Conservation (phyloP, 1,139 yeast species). For the Taphrina wiesneri region DNA sequence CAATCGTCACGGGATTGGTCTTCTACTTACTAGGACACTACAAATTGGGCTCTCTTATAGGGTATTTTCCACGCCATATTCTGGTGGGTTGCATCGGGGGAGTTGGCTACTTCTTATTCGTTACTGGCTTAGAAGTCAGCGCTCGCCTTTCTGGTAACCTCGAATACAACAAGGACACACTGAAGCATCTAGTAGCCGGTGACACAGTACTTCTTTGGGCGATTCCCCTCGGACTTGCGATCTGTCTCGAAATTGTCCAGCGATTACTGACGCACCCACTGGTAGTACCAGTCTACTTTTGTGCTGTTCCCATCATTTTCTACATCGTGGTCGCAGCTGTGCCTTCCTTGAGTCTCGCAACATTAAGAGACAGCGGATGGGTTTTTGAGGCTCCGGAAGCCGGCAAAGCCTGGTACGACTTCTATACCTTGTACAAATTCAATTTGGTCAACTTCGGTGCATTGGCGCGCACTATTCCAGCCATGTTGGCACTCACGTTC, state of each 20-base stretch:
- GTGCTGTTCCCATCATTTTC: conserved; percentile 65
- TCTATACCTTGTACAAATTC: conserved; percentile 71
- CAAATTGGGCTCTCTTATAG: conserved; percentile 79
- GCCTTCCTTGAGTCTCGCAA: conserved; percentile 63
- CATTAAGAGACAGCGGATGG: conserved; percentile 78
- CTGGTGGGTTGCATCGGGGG: conserved; percentile 98
- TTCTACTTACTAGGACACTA: conserved; percentile 76
- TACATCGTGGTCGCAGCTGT: conserved; percentile 65
- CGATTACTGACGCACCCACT: conserved; percentile 72
- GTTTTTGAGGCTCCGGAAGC: conserved; percentile 67
- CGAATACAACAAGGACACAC: conserved; percentile 60
- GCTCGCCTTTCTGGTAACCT: conserved; percentile 76
- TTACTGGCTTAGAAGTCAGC: conserved; percentile 88
- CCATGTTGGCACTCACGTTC: conserved; percentile 92
- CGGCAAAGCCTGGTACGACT: conserved; percentile 82
- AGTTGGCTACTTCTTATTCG: conserved; percentile 86
- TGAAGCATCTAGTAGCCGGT: conserved; percentile 43
- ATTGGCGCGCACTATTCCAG: conserved; percentile 71
- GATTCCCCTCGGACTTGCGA: conserved; percentile 66
- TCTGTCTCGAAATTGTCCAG: conserved; percentile 57
- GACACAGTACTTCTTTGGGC: conserved; percentile 64
- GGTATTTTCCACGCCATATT: conserved; percentile 94
- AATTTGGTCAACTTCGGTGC: conserved; percentile 70
- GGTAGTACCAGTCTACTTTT: conserved; percentile 78
- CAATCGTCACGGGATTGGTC: conserved; percentile 81